Percentiles rank a stretch among this genome's conserved stretches.
These are phyloP conservation scores for Sclerotinia sclerotiorum DNA, from an alignment of 2,329 filamentous ascomycete genomes.

Conservation along the genomic window DNA sequence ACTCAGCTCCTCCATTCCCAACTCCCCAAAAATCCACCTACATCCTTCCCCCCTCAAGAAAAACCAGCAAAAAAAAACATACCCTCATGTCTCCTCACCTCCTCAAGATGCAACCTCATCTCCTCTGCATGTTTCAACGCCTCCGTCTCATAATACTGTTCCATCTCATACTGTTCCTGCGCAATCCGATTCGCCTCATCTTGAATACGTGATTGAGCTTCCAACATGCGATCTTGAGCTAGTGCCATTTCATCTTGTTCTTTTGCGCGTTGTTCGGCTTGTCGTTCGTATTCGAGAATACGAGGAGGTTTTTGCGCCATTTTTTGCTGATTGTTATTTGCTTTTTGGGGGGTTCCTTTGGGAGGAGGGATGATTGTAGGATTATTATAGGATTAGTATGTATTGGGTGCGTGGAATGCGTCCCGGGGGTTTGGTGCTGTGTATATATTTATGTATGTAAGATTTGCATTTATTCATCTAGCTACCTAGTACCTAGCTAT, in stretches of 20 bases:
- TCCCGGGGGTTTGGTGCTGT: too few relatives aligned
- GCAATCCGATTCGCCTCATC: slow-evolving; percentile 37
- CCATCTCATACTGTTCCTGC: slow-evolving; percentile 40
- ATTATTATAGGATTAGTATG: too few relatives aligned
- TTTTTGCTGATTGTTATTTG: background rate
- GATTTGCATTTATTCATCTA: too few relatives aligned
- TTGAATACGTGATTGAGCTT: slow-evolving; percentile 31
- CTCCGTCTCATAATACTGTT: slow-evolving; percentile 40
- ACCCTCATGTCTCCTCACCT: slow-evolving; percentile 37
- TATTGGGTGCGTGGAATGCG: too few relatives aligned
- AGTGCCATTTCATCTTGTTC: slow-evolving; percentile 33
- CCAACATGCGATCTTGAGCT: slow-evolving; percentile 35
- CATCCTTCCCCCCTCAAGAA: background rate
- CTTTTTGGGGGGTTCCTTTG: too few relatives aligned
- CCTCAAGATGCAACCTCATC: slow-evolving; percentile 37
- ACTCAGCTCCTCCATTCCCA: background rate
- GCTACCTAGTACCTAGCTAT: too few relatives aligned
- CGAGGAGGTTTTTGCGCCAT: slow-evolving; percentile 30
- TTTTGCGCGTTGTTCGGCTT: slow-evolving; percentile 37
- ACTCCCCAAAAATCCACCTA: too few relatives aligned
- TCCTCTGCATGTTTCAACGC: slow-evolving; percentile 39
- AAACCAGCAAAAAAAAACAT: background rate
- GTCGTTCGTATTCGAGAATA: slow-evolving; percentile 39
- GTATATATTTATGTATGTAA: too few relatives aligned
- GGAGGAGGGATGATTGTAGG: too few relatives aligned